A percentile compares a stretch with the other conserved stretches of the same genome.
Evolutionary conservation across 2,329 filamentous ascomycete species (phyloP).

Genomic region (Fusarium mangiferae): DNA sequence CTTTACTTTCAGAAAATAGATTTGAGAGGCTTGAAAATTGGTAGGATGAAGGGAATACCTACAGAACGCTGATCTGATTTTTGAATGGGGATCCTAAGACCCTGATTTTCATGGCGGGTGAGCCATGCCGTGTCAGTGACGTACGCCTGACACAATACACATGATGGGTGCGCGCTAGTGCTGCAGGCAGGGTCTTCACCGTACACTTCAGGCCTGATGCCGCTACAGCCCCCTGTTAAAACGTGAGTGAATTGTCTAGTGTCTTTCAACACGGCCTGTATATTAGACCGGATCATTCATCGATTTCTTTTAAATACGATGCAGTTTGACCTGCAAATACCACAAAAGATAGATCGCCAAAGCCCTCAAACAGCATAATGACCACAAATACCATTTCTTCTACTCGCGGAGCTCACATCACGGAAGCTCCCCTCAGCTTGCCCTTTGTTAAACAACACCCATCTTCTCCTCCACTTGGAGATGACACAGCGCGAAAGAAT

Average conservation of each 20-base stretch:
- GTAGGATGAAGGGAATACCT: not conserved
- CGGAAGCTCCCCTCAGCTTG: not conserved
- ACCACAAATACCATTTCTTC: not conserved
- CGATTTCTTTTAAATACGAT: not conserved
- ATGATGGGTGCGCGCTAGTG: not conserved
- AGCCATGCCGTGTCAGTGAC: not conserved
- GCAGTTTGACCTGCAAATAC: not conserved
- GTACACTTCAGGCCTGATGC: not conserved
- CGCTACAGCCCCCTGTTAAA: not conserved
- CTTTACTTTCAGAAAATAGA: too few species aligned
- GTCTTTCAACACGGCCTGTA: not conserved
- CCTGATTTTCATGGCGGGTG: not conserved
- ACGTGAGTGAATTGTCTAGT: not conserved
- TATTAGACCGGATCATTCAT: not conserved
- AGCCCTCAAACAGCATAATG: fast-evolving
- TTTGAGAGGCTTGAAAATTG: not conserved
- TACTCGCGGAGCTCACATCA: fast-evolving
- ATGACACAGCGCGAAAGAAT: not conserved
- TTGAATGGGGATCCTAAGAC: not conserved
- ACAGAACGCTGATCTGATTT: not conserved
- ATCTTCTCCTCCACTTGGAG: too few species aligned
- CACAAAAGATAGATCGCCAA: not conserved
- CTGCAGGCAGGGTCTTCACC: not conserved
- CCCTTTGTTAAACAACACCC: not conserved
- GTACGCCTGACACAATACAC: not conserved